Evolutionary conservation across 106 monocot genomes (phyloP).

Genomic region (Posidonia australis): DNA sequence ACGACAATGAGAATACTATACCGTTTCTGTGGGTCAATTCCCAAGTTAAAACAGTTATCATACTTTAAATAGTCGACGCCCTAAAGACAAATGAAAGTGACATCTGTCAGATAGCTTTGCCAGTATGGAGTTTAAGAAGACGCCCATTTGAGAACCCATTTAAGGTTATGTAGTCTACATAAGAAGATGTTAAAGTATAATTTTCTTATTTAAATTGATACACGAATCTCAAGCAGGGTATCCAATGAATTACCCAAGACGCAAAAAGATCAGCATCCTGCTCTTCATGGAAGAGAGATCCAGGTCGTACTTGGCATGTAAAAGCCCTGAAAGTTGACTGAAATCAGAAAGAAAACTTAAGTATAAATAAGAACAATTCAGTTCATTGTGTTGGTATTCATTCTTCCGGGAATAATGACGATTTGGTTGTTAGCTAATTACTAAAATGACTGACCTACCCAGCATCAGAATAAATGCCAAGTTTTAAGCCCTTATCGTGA

Average conservation of each 20-base stretch:
- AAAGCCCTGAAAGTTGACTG: conserved; percentile 42
- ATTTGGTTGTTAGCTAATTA: background rate
- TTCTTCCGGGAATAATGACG: background rate
- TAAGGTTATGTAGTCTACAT: too few species aligned
- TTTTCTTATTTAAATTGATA: too few species aligned
- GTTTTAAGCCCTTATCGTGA: conserved; percentile 78
- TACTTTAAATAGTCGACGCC: conserved; percentile 94
- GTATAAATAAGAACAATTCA: background rate
- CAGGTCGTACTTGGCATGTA: conserved; percentile 94
- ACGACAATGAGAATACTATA: conserved; percentile 11
- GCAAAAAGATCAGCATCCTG: conserved; percentile 78
- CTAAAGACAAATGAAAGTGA: conserved; percentile 23
- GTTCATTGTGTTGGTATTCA: background rate
- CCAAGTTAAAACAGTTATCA: conserved; percentile 94
- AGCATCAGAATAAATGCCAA: conserved; percentile 98
- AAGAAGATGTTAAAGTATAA: too few species aligned
- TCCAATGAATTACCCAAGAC: conserved; percentile 60
- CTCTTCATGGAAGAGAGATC: conserved; percentile 76
- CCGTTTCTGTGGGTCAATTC: conserved; percentile 80
- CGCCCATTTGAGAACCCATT: too few species aligned
- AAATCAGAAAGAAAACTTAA: background rate
- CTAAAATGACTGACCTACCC: conserved; percentile 34
- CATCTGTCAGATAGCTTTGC: background rate
- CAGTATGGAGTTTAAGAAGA: too few species aligned
- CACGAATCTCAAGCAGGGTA: background rate